phyloP scores from a whole-genome alignment of 2,329 filamentous ascomycete genomes.

The Rachicladosporium sp. region DNA sequence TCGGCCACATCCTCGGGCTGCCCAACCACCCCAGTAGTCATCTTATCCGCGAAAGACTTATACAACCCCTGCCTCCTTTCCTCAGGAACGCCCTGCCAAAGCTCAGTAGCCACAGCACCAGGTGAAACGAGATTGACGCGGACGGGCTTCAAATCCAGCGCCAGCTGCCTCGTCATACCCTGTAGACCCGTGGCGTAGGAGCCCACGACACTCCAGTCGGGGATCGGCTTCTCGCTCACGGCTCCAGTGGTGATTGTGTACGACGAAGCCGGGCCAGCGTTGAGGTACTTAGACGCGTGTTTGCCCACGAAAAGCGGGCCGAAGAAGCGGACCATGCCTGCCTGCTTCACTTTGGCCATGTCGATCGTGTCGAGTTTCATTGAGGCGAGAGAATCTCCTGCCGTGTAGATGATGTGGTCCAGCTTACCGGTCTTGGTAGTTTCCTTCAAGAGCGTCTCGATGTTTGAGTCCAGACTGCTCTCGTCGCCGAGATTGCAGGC shows the following conservation, averaged over 20 bases:
- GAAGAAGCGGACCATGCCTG: slow-evolving; percentile 39
- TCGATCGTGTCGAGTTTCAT: slow-evolving; percentile 31
- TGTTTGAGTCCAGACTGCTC: slow-evolving; percentile 34
- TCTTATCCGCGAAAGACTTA: slow-evolving; percentile 14
- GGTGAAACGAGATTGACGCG: slow-evolving; percentile 51
- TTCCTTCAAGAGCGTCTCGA: slow-evolving; percentile 33
- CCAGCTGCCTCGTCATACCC: slow-evolving; percentile 43
- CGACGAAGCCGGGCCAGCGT: slow-evolving; percentile 30
- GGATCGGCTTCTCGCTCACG: slow-evolving; percentile 38
- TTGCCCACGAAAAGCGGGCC: slow-evolving; percentile 42
- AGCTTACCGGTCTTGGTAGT: slow-evolving; percentile 23
- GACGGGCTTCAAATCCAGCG: slow-evolving; percentile 50
- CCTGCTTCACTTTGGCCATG: slow-evolving; percentile 26
- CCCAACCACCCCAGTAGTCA: slow-evolving; percentile 25
- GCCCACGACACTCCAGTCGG: slow-evolving; percentile 39
- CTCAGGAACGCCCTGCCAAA: slow-evolving; percentile 25
- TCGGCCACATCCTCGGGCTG: slow-evolving; percentile 33
- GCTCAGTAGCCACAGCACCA: slow-evolving; percentile 36
- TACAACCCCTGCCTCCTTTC: slow-evolving; percentile 17
- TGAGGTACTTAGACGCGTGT: slow-evolving; percentile 33
- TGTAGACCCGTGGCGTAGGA: slow-evolving; percentile 39
- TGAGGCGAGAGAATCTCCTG: slow-evolving; percentile 35
- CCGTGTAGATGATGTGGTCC: slow-evolving; percentile 48
- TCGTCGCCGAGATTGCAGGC: slow-evolving; percentile 37
- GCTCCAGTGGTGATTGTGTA: slow-evolving; percentile 46